phyloP scores from a whole-genome alignment of 345 rosid genomes.

The Bruguiera parviflora region DNA sequence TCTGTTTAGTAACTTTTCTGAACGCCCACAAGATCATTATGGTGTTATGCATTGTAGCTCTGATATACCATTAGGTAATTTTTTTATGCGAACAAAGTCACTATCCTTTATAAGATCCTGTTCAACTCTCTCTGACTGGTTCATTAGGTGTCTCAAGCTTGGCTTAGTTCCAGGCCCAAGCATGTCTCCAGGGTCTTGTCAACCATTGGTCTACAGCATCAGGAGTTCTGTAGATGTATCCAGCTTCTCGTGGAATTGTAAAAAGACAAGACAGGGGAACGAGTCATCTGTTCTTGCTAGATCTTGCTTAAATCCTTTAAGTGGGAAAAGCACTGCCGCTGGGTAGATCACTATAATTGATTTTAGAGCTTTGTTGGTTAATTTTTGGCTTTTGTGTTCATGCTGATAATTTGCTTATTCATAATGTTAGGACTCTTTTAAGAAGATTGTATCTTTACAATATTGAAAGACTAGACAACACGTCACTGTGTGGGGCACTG shows the following conservation, averaged over 20 bases:
- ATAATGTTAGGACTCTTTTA: slow-evolving; percentile 48
- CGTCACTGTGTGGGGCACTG: slow-evolving; percentile 52
- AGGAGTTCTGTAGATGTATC: slow-evolving; percentile 58
- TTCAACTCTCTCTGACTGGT: not conserved
- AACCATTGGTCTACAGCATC: slow-evolving; percentile 50
- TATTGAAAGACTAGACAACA: slow-evolving; percentile 50
- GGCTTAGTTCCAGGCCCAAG: too few relatives aligned
- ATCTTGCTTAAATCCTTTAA: slow-evolving; percentile 58
- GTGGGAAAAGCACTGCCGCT: slow-evolving; percentile 44
- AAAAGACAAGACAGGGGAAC: slow-evolving; percentile 65
- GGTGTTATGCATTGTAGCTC: too few relatives aligned
- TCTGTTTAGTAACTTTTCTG: too few relatives aligned
- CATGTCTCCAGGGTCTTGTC: slow-evolving; percentile 38
- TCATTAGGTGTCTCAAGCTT: too few relatives aligned
- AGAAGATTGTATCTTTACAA: slow-evolving; percentile 80
- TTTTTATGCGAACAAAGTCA: not conserved
- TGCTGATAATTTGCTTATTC: slow-evolving; percentile 13
- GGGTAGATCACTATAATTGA: slow-evolving; percentile 42
- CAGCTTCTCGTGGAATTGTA: slow-evolving; percentile 68
- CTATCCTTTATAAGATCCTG: slow-evolving; percentile 9
- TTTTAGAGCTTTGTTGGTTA: not conserved
- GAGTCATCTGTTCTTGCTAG: slow-evolving; percentile 63
- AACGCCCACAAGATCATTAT: too few relatives aligned
- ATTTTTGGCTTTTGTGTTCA: not conserved
- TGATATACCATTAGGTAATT: too few relatives aligned